Conservation (phyloP, 2,329 filamentous ascomycete genomes). For the Arthrobotrys iridis region DNA sequence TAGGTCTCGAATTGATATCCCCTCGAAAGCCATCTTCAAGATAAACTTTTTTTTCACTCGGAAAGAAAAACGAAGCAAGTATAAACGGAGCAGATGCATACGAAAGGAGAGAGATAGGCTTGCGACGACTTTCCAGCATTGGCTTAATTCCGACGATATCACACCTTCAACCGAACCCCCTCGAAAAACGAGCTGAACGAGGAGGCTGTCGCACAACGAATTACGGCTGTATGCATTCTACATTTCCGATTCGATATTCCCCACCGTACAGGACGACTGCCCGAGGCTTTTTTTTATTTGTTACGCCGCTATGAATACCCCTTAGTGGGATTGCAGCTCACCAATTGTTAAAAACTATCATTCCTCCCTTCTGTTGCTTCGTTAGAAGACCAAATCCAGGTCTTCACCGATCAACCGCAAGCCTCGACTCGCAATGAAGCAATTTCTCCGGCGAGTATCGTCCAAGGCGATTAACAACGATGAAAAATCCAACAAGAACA, state of each 20-base stretch:
- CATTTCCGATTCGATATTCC: constrained; percentile 30
- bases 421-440: constrained; percentile 18
- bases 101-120: constrained; percentile 10
- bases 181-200: constrained; percentile 12
- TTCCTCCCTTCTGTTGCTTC: not conserved
- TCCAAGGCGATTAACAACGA: constrained; percentile 22
- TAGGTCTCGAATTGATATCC: constrained; percentile 1
- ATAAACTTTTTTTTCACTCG: constrained; percentile 5
- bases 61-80: not conserved
- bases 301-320: constrained; percentile 27
- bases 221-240: constrained; percentile 36
- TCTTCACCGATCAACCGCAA: not conserved
- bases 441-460: constrained; percentile 39
- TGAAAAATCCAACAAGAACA: constrained; percentile 51
- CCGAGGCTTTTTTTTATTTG: not conserved
- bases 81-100: constrained; percentile 13
- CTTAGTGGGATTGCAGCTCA: constrained; percentile 10
- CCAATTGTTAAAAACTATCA: not conserved
- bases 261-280: constrained; percentile 19
- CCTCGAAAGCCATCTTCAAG: not conserved
- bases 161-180: not conserved
- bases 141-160: constrained; percentile 31
- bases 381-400: not conserved
- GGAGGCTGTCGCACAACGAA: constrained; percentile 45
- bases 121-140: not conserved